A percentile compares a stretch with the other conserved stretches of the same genome.
Conservation (phyloP, 805 yeast genomes). For the Wickerhamomyces rabaulensis region DNA sequence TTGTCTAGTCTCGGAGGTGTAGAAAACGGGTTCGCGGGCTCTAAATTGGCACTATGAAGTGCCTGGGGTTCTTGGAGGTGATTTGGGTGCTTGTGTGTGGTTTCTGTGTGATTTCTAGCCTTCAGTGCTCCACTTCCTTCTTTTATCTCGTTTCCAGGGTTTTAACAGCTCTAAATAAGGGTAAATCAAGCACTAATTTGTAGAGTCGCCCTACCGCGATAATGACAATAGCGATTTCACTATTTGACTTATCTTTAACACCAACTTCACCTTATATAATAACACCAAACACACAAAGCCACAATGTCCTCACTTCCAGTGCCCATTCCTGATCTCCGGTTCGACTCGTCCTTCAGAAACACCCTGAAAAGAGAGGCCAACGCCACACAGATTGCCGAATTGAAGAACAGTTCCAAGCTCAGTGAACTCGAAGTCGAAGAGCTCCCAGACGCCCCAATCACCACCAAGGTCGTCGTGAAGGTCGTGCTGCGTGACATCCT, state of each 20-base stretch:
- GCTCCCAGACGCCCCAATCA: conserved; percentile 51
- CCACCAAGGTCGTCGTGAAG: neutral
- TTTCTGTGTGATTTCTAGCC: too few species aligned
- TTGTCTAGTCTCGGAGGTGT: too few species aligned
- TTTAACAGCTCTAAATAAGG: neutral
- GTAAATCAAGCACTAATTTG: too few species aligned
- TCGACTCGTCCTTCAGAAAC: conserved; percentile 6
- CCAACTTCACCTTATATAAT: too few species aligned
- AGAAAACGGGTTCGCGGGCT: too few species aligned
- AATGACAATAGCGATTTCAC: too few species aligned
- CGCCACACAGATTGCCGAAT: neutral
- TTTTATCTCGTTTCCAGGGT: neutral
- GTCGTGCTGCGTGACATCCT: conserved; percentile 5
- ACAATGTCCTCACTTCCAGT: neutral
- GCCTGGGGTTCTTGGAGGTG: too few species aligned
- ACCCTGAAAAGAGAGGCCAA: neutral
- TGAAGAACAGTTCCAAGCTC: neutral
- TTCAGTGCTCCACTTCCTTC: too few species aligned
- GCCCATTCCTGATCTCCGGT: conserved; percentile 11
- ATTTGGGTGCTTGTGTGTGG: too few species aligned
- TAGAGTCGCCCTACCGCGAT: neutral
- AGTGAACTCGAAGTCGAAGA: conserved; percentile 47
- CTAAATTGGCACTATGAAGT: too few species aligned
- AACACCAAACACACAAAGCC: too few species aligned
- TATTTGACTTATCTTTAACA: too few species aligned